A percentile compares a stretch with the other conserved stretches of the same genome.
phyloP scores from a whole-genome alignment of 306 rosid genomes.

The Medicago ruthenica region DNA sequence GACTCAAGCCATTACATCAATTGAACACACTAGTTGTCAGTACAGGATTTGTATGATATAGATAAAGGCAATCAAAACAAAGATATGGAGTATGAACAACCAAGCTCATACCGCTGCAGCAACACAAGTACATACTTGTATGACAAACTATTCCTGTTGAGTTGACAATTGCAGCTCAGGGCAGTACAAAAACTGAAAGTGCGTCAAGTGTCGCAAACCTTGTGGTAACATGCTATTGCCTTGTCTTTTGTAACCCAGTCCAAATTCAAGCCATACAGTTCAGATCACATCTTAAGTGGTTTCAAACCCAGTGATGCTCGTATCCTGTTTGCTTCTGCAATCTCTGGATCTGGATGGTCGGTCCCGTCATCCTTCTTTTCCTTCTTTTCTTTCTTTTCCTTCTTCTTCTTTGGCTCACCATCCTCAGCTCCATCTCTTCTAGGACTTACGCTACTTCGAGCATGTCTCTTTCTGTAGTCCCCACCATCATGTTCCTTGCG shows the following conservation, averaged over 20 bases:
- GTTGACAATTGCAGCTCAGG: background rate
- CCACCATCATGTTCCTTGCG: constrained; percentile 73
- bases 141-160: constrained; percentile 29
- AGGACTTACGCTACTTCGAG: constrained; percentile 69
- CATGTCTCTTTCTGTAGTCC: constrained; percentile 79
- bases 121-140: background rate
- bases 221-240: constrained; percentile 3
- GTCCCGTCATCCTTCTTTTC: constrained; percentile 80
- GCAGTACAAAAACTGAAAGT: background rate
- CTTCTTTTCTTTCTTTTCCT: constrained; percentile 77
- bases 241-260: constrained; percentile 16
- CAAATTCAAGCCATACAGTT: background rate
- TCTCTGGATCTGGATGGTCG: constrained; percentile 86
- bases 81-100: constrained; percentile 31
- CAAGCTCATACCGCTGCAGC: constrained; percentile 18
- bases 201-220: constrained; percentile 23
- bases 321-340: constrained; percentile 79
- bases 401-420: constrained; percentile 80
- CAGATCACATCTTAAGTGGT: constrained; percentile 59
- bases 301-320: constrained; percentile 90
- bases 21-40: background rate
- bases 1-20: background rate
- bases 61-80: constrained; percentile 1
- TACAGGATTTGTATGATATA: background rate
- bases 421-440: constrained; percentile 76